A percentile compares a stretch with the other conserved stretches of the same genome.
These are phyloP conservation scores for Prunus padus DNA, from an alignment of 306 rosid species.

Conservation along the genomic window DNA sequence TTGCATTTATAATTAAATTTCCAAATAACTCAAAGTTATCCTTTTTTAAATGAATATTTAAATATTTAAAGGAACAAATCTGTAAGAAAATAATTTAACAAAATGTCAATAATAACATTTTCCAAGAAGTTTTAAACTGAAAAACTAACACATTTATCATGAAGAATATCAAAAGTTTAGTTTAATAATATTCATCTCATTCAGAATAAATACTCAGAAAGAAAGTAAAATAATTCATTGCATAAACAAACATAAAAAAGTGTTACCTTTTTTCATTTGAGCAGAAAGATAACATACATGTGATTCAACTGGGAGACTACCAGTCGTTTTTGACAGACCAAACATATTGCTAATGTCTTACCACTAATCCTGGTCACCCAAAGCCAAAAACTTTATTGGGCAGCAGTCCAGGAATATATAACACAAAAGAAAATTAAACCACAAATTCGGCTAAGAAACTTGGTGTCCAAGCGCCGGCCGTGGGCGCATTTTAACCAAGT, in stretches of 20 bases:
- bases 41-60: no score
- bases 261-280: not conserved
- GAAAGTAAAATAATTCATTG: not conserved
- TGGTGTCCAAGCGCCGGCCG: not conserved
- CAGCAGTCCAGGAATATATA: slow-evolving; percentile 19
- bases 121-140: no score
- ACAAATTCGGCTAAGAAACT: slow-evolving; percentile 28
- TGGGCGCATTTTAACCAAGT: slow-evolving; percentile 7
- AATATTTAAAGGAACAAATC: no score
- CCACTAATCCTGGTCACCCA: slow-evolving; percentile 35
- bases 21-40: no score
- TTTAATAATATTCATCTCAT: not conserved
- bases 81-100: no score
- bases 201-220: not conserved
- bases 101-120: no score
- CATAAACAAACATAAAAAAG: not conserved
- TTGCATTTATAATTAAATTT: no score
- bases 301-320: not conserved
- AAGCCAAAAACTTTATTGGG: slow-evolving; percentile 53
- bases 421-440: not conserved
- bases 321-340: not conserved
- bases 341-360: not conserved
- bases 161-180: no score
- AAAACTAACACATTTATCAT: no score
- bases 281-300: not conserved